phyloP scores from a whole-genome alignment of 805 yeast genomes.

The Candida qinlingensis region DNA sequence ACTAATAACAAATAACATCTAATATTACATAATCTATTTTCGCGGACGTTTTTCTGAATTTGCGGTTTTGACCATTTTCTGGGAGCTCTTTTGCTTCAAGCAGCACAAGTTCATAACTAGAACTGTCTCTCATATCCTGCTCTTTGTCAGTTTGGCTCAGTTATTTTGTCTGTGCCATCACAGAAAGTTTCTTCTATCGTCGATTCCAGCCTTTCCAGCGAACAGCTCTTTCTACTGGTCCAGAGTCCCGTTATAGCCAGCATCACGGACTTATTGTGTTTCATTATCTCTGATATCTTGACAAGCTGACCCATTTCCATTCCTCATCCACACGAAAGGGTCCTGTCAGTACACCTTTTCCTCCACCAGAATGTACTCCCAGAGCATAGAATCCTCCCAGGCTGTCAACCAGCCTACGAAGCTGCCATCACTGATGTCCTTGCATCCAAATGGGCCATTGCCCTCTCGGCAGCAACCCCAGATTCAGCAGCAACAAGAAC shows the following conservation, averaged over 20 bases:
- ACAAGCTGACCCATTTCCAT: not conserved
- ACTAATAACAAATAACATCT: too few relatives aligned
- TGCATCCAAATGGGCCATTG: constrained; percentile 1
- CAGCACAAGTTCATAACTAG: not conserved
- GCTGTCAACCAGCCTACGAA: constrained; percentile 4
- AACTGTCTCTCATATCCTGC: too few relatives aligned
- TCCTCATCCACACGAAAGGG: not conserved
- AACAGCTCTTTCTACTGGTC: too few relatives aligned
- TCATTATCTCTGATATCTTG: not conserved
- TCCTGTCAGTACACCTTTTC: too few relatives aligned
- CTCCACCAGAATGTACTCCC: constrained; percentile 1
- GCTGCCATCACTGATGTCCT: constrained; percentile 6
- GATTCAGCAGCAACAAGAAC: not conserved
- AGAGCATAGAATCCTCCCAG: not conserved
- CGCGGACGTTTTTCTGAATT: constrained; percentile 6
- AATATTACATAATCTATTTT: not conserved
- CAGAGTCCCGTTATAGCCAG: not conserved
- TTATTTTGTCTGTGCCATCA: too few relatives aligned
- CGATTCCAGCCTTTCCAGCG: too few relatives aligned
- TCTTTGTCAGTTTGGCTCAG: too few relatives aligned
- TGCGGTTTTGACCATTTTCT: not conserved
- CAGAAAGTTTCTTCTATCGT: too few relatives aligned
- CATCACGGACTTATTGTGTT: not conserved
- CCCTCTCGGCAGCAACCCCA: not conserved
- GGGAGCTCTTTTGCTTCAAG: not conserved